Conservation (phyloP, 306 rosid genomes). For the Calophaca sinica region DNA sequence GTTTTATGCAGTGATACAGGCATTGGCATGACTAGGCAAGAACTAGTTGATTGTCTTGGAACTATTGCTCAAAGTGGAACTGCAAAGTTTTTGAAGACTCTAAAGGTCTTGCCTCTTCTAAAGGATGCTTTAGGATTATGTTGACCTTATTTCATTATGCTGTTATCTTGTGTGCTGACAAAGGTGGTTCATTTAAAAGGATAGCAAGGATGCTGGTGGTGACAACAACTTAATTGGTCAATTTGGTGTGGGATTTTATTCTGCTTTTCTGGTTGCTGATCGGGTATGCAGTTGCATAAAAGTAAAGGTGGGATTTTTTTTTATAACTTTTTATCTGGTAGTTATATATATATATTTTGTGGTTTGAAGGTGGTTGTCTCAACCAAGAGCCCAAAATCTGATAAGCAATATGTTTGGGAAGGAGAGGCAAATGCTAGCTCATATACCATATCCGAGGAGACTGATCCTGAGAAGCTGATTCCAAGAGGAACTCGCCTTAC, state of each 20-base stretch:
- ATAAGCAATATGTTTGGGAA: constrained; percentile 95
- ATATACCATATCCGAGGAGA: constrained; percentile 86
- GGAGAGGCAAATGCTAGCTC: constrained; percentile 98
- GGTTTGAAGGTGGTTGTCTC: constrained; percentile 85
- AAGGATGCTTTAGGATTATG: constrained; percentile 14
- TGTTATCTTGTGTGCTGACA: constrained; percentile 42
- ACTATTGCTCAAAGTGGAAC: constrained; percentile 99
- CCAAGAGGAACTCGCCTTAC: constrained; percentile 95
- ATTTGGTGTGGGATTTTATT: constrained; percentile 95
- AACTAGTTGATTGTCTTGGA: constrained; percentile 96
- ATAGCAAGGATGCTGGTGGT: constrained; percentile 84
- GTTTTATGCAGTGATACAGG: constrained; percentile 80
- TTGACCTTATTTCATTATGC: constrained; percentile 28
- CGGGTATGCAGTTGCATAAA: constrained; percentile 58
- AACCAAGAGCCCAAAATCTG: constrained; percentile 87
- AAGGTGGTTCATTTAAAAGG: constrained; percentile 61
- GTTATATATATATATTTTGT: constrained; percentile 35
- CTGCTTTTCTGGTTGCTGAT: constrained; percentile 90
- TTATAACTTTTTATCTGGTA: background rate
- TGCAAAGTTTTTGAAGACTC: constrained; percentile 86
- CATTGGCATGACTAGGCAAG: constrained; percentile 92
- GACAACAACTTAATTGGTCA: constrained; percentile 94
- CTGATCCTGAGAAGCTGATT: constrained; percentile 77
- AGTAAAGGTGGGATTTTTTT: background rate
- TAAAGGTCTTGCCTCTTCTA: constrained; percentile 64